Percentiles rank a stretch among this genome's conserved stretches.
Evolutionary conservation across 2,329 filamentous ascomycete genomes (phyloP).

Genomic region (Fusarium austroafricanum): DNA sequence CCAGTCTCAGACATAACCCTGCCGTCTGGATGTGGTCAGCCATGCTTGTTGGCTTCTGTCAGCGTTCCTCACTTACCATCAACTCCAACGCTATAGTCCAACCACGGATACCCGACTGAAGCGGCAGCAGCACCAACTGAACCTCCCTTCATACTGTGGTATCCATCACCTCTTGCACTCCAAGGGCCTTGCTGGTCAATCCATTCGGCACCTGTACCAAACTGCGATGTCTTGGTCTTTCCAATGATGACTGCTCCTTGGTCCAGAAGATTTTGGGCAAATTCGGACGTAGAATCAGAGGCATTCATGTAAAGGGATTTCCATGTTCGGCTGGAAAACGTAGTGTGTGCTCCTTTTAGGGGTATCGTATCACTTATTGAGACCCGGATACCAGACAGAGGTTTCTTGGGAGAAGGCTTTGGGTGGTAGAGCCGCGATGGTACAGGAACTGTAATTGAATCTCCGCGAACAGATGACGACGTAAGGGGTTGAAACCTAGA

Average conservation of each 20-base stretch:
- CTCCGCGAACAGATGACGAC: conserved; percentile 43
- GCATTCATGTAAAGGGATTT: conserved; percentile 62
- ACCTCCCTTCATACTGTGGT: conserved; percentile 51
- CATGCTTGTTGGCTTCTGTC: neutral
- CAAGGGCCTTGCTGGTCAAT: conserved; percentile 55
- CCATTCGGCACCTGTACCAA: conserved; percentile 59
- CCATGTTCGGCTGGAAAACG: conserved; percentile 69
- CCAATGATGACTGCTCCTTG: conserved; percentile 68
- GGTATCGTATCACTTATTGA: conserved; percentile 51
- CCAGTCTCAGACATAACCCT: conserved; percentile 44
- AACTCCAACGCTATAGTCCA: conserved; percentile 53
- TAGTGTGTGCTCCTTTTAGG: conserved; percentile 63
- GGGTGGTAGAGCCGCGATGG: conserved; percentile 53
- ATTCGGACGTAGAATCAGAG: conserved; percentile 57
- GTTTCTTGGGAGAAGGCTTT: conserved; percentile 46
- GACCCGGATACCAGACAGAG: conserved; percentile 53
- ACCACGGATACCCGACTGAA: conserved; percentile 56
- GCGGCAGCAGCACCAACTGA: conserved; percentile 55
- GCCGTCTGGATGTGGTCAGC: conserved; percentile 42
- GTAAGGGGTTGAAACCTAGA: conserved; percentile 49
- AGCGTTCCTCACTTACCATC: conserved; percentile 48
- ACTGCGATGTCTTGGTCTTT: conserved; percentile 64
- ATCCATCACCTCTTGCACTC: conserved; percentile 61
- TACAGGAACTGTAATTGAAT: conserved; percentile 51
- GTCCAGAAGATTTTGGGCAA: conserved; percentile 67